A percentile compares a stretch with the other conserved stretches of the same genome.
These are phyloP conservation scores for Yamadazyma taylorii DNA, from an alignment of 1,139 yeast species.

Conservation along the genomic window DNA sequence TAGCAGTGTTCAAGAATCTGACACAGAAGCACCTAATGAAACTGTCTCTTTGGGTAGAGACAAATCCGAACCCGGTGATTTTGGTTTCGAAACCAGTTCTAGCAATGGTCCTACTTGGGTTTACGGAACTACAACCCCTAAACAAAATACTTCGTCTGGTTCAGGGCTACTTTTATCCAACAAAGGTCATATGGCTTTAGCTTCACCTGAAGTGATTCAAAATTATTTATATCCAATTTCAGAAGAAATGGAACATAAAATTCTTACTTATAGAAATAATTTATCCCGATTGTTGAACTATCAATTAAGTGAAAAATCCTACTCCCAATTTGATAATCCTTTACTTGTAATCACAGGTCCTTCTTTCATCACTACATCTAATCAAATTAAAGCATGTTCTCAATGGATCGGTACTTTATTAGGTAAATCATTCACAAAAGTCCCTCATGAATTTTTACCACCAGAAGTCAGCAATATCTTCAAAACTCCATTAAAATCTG, in stretches of 20 bases:
- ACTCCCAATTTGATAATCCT: constrained; percentile 14
- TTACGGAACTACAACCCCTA: constrained; percentile 17
- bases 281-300: constrained; percentile 16
- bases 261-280: constrained; percentile 23
- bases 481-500: constrained; percentile 9
- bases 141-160: constrained; percentile 10
- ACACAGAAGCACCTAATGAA: too few relatives aligned
- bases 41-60: too few relatives aligned
- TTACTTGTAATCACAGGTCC: constrained; percentile 46
- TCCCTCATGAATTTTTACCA: constrained; percentile 13
- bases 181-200: constrained; percentile 34
- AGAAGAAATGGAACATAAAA: constrained; percentile 24
- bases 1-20: too few relatives aligned
- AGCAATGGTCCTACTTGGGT: constrained; percentile 3
- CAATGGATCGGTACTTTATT: constrained; percentile 35
- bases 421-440: constrained; percentile 16
- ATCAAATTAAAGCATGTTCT: constrained; percentile 40
- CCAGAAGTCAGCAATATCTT: constrained; percentile 13
- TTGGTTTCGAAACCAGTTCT: neutral
- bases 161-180: constrained; percentile 27
- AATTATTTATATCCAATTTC: constrained; percentile 38
- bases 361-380: constrained; percentile 23
- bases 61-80: too few relatives aligned
- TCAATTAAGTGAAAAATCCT: constrained; percentile 5
- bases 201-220: constrained; percentile 49